Conservation (phyloP, 2,329 filamentous ascomycete genomes). For the Colletotrichum kahawae region DNA sequence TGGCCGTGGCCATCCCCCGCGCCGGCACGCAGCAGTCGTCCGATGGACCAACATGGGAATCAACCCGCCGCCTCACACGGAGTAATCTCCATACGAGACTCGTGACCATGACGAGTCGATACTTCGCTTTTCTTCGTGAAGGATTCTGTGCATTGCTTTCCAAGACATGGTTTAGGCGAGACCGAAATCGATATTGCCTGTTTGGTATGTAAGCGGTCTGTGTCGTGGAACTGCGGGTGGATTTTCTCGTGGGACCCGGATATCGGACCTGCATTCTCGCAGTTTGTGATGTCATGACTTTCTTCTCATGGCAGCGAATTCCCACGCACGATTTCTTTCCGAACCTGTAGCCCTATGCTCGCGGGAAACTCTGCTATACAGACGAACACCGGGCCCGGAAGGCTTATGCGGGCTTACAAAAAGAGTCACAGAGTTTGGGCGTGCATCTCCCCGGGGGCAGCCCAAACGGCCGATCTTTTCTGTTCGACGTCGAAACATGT, state of each 20-base stretch:
- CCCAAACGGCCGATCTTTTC: not conserved
- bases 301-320: not conserved
- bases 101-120: not conserved
- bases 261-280: not conserved
- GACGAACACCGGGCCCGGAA: conserved; percentile 10
- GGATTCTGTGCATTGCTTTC: not conserved
- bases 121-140: not conserved
- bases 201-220: not conserved
- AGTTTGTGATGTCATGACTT: not conserved
- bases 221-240: not conserved
- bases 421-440: not conserved
- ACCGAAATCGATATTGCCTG: not conserved
- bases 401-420: not conserved
- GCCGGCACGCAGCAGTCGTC: not conserved
- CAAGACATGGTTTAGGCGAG: not conserved
- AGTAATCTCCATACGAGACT: not conserved
- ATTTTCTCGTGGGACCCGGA: not conserved
- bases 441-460: not conserved
- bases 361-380: not conserved
- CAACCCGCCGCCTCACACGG: not conserved
- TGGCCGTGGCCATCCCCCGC: not conserved
- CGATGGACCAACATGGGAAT: not conserved
- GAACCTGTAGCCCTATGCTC: not conserved
- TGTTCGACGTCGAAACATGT: not conserved
- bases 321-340: not conserved